These are phyloP conservation scores for Lanmaoa pseudosensibilis DNA, from an alignment of 768 basidiomycete genomes.

Conservation along the genomic window DNA sequence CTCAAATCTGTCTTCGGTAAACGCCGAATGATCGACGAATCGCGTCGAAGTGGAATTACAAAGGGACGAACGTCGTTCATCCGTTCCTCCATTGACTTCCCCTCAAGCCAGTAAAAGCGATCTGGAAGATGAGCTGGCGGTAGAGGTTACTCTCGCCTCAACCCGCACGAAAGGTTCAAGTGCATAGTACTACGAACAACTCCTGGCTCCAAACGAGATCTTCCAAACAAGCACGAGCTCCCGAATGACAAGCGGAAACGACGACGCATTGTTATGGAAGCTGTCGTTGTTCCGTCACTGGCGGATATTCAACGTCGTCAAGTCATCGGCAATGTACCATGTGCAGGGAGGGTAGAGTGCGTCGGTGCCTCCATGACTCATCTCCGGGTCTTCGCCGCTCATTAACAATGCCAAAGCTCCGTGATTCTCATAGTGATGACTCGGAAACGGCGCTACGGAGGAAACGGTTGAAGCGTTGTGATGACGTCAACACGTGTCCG, in stretches of 20 bases:
- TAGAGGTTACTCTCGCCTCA: slow-evolving; percentile 25
- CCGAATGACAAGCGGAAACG: slow-evolving; percentile 46
- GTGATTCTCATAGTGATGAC: slow-evolving; percentile 17
- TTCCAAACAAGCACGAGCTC: slow-evolving; percentile 6
- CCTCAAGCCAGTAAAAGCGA: slow-evolving; percentile 24
- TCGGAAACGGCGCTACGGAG: background rate
- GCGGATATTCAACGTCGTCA: slow-evolving; percentile 27
- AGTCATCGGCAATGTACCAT: slow-evolving; percentile 17
- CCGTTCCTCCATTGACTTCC: slow-evolving; percentile 33
- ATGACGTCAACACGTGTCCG: slow-evolving; percentile 16
- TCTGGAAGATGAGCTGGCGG: slow-evolving; percentile 32
- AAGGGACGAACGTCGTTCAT: slow-evolving; percentile 32
- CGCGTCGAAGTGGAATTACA: slow-evolving; percentile 23
- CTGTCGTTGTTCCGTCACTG: slow-evolving; percentile 48
- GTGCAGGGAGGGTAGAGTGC: slow-evolving; percentile 22
- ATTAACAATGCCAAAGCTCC: slow-evolving; percentile 25
- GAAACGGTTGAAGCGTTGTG: slow-evolving; percentile 29
- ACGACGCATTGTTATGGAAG: slow-evolving; percentile 50
- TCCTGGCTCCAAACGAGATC: background rate
- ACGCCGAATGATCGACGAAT: slow-evolving; percentile 43
- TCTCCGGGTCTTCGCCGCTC: slow-evolving; percentile 26
- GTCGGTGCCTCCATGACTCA: background rate
- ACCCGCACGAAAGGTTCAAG: slow-evolving; percentile 17
- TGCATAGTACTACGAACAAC: background rate
- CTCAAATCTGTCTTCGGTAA: slow-evolving; percentile 42